A percentile compares a stretch with the other conserved stretches of the same genome.
Conservation (phyloP, 192 early-diverging fungal species). For the Coemansia reversa region DNA sequence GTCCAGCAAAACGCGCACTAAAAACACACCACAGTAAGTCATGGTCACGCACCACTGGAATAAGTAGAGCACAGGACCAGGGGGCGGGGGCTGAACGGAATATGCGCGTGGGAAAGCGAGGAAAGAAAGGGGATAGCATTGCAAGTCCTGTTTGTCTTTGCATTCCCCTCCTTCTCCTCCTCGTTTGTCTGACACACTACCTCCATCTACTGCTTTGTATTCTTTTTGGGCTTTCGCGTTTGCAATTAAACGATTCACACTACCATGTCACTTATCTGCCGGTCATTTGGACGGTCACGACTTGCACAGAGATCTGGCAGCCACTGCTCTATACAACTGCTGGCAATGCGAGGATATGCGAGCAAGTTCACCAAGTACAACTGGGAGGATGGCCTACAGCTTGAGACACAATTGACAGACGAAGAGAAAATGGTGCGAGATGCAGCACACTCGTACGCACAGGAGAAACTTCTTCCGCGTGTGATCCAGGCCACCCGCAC, state of each 20-base stretch:
- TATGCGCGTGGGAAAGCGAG: background rate
- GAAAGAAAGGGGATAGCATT: background rate
- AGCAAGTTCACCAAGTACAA: slow-evolving; percentile 69
- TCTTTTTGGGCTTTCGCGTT: background rate
- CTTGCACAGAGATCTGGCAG: background rate
- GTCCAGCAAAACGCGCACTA: slow-evolving; percentile 39
- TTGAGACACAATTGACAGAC: slow-evolving; percentile 83
- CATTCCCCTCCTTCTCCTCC: background rate
- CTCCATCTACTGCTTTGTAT: background rate
- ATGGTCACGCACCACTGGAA: background rate
- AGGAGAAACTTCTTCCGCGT: slow-evolving; percentile 82
- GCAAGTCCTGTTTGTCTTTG: background rate
- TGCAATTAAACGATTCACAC: background rate
- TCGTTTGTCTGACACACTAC: background rate
- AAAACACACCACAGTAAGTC: slow-evolving; percentile 2
- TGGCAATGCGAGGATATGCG: slow-evolving; percentile 27
- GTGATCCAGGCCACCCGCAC: slow-evolving; percentile 82
- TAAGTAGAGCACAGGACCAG: slow-evolving; percentile 7
- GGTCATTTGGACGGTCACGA: background rate
- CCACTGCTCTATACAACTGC: background rate
- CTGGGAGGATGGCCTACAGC: slow-evolving; percentile 83
- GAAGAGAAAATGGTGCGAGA: slow-evolving; percentile 87
- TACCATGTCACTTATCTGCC: slow-evolving; percentile 1
- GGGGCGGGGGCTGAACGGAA: background rate
- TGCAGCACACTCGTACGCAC: slow-evolving; percentile 81